These are phyloP conservation scores for Anastatica hierochuntica DNA, from an alignment of 345 rosid species.

Conservation along the genomic window DNA sequence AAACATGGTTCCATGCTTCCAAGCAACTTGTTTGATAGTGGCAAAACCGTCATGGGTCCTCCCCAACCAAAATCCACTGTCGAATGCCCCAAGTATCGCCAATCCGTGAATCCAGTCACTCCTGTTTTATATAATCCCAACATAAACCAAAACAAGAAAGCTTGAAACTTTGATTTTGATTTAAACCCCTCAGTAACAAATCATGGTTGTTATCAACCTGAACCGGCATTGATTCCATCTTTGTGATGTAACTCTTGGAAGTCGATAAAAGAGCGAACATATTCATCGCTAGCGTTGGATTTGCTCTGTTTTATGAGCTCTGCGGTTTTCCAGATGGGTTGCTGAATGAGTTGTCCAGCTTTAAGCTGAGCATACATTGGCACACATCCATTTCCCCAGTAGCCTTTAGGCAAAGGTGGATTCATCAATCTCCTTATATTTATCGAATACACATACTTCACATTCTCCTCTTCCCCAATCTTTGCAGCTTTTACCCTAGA, in stretches of 20 bases:
- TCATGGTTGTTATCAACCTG: too few relatives aligned
- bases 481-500: constrained; percentile 47
- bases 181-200: too few relatives aligned
- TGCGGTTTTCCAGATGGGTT: constrained; percentile 72
- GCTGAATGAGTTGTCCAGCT: constrained; percentile 43
- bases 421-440: constrained; percentile 49
- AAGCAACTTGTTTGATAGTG: constrained; percentile 48
- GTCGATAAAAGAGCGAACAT: constrained; percentile 69
- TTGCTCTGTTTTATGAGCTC: too few relatives aligned
- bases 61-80: constrained; percentile 88
- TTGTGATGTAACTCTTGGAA: constrained; percentile 43
- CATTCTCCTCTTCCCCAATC: constrained; percentile 33
- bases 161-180: background rate
- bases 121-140: constrained; percentile 8
- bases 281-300: constrained; percentile 27
- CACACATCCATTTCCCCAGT: constrained; percentile 85
- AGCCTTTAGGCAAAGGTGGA: constrained; percentile 63
- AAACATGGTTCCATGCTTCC: constrained; percentile 80
- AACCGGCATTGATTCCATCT: constrained; percentile 44
- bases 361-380: constrained; percentile 51
- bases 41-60: constrained; percentile 63
- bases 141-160: too few relatives aligned
- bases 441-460: constrained; percentile 57
- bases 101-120: constrained; percentile 88
- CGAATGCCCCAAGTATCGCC: constrained; percentile 82